Base-by-base conservation (phyloP, 352 stramenopile genomes). In the Phytophthora tentaculata region DNA sequence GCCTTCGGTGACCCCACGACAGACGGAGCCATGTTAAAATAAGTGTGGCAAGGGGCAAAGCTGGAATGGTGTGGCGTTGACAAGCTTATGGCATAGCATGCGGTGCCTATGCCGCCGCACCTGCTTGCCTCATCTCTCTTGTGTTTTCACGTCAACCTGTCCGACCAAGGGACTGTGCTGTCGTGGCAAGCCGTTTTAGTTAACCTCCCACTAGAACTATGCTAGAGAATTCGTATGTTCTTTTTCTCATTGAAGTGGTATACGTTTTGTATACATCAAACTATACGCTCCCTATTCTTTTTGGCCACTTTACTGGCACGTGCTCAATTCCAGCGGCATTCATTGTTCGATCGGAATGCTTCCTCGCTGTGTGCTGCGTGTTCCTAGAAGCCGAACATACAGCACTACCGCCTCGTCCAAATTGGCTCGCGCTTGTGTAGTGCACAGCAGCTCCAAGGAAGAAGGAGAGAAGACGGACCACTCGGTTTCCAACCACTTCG, bases 401-500 rank as follows among this genome's bases (percentile, higher is more conserved):
- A 52, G 49, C 32, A 57, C 20, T 14, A 16, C 61, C 19, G 17
- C 35, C 7, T 56, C 41, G 12, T 26, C 56, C 50, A 67, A 62
- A 13, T 61, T 41, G 17, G 16, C 35, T 17, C 37, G 47, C 6
- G 20, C 29, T 16, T 47, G 22, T 5, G 51, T 61, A 26, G 37
- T 58, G 13, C 51, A 61, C 45, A 68, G 52, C 47, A 58, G 45
- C 44, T 6, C 48, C 14, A 12, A 48, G 13, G 0, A 14, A 0
- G 10, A 56, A 19, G 20, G 39, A 13, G 26, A 56, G 41, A 29
- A 39, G n/a, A 12, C 28, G 5, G 19, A 63, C 5, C 35, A 61
- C 55, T 35, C 35, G 24, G 51, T 86, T 22, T 72, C 68, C 3
- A 61, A 56, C 9, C 53, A 47, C 54, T 84, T 74, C 17, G 69